Evolutionary conservation across 139 green algal species (phyloP).

Genomic region (Axilococcus clingmanii): DNA sequence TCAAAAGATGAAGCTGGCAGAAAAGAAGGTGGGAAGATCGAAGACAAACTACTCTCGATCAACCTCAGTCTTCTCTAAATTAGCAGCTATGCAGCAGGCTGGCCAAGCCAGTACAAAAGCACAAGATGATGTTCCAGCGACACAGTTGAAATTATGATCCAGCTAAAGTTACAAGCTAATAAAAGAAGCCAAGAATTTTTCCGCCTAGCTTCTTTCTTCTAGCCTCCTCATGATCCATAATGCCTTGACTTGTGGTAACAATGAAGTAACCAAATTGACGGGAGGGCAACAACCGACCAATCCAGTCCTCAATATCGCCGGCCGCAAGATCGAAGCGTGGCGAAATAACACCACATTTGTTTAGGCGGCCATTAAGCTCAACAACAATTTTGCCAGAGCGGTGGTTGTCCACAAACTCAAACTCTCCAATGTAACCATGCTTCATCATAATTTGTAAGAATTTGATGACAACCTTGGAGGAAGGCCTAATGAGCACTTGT

Average conservation of each 20-base stretch:
- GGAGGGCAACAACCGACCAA: conserved; percentile 89
- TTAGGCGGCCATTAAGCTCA: conserved; percentile 96
- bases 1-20: conserved; percentile 8
- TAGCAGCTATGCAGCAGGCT: conserved; percentile 33
- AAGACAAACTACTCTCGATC: conserved; percentile 41
- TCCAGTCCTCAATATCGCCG: conserved; percentile 83
- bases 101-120: neutral
- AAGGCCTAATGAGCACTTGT: conserved; percentile 91
- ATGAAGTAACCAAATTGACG: conserved; percentile 97
- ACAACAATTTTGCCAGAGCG: conserved; percentile 98
- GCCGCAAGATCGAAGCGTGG: conserved; percentile 89
- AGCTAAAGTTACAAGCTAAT: conserved; percentile 44
- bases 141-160: conserved; percentile 5
- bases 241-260: conserved; percentile 91
- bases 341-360: conserved; percentile 99
- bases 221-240: conserved; percentile 99
- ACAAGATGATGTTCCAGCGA: neutral
- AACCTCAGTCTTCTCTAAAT: conserved; percentile 48
- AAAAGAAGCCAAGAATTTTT: conserved; percentile 84
- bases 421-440: conserved; percentile 98
- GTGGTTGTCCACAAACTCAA: conserved; percentile 98
- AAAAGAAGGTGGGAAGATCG: conserved; percentile 6
- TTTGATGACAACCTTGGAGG: conserved; percentile 99
- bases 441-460: conserved; percentile 97
- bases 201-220: conserved; percentile 91